phyloP scores from a whole-genome alignment of 1,139 yeast genomes.

The Lodderomyces jiufengensis region DNA sequence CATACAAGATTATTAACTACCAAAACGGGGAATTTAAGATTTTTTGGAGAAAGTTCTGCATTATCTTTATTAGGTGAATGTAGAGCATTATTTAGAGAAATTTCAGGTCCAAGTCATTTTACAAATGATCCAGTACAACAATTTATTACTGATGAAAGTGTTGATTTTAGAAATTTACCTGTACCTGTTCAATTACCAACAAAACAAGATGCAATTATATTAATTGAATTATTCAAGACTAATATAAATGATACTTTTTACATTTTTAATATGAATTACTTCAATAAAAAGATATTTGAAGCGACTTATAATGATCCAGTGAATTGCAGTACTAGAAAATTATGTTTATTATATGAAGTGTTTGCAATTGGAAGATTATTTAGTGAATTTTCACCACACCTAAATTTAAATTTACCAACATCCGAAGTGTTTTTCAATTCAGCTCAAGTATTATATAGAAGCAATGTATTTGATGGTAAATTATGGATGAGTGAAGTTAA shows the following conservation, averaged over 20 bases:
- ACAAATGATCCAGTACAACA: slow-evolving; percentile 33
- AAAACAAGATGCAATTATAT: slow-evolving; percentile 21
- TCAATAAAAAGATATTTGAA: slow-evolving; percentile 20
- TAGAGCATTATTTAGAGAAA: slow-evolving; percentile 18
- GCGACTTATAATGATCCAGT: slow-evolving; percentile 22
- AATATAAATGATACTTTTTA: slow-evolving; percentile 35
- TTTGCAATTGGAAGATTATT: slow-evolving; percentile 40
- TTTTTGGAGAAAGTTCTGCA: slow-evolving; percentile 26
- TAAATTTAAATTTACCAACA: slow-evolving; percentile 16
- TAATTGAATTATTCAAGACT: slow-evolving; percentile 27
- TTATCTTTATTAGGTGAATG: slow-evolving; percentile 23
- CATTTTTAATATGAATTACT: slow-evolving; percentile 30
- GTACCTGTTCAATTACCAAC: slow-evolving; percentile 22
- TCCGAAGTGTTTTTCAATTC: slow-evolving; percentile 25
- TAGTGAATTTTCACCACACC: slow-evolving; percentile 15
- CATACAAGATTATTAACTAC: slow-evolving; percentile 18
- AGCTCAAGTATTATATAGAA: slow-evolving; percentile 26
- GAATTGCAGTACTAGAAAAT: slow-evolving; percentile 9
- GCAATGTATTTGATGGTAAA: slow-evolving; percentile 33
- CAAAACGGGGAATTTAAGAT: slow-evolving; percentile 19
- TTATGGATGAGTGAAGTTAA: slow-evolving; percentile 42
- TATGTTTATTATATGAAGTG: slow-evolving; percentile 28
- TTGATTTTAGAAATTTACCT: slow-evolving; percentile 18
- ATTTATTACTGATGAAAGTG: slow-evolving; percentile 28
- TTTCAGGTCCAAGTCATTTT: slow-evolving; percentile 18